Evolutionary conservation across 805 yeast species (phyloP), one percentile per base, ranked within the genome.

Genomic region (Peterozyma toletana): DNA sequence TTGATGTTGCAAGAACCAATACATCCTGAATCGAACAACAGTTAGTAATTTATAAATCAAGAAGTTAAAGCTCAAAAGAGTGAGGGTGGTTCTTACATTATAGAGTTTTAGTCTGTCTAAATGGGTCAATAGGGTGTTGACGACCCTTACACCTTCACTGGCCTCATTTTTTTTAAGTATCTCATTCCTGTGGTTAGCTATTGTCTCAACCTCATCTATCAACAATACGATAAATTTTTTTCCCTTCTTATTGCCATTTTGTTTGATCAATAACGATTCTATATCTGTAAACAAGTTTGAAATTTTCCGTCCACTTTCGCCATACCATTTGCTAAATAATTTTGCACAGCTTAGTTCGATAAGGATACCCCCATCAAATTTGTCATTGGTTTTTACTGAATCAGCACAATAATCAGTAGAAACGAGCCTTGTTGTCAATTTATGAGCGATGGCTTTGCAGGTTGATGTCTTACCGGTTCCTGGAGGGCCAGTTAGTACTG

Each of bases 391-490:
- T 31, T 31, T 31, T 31, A 31, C 9, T 5, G 13, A 13, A 13
- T 14, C 34, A 13, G 4, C 15, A 13, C 9, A 11, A 31, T 31
- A 31, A 30, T 15, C 18, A 3, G 9, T 10, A 7, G 14, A 11
- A 2, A 17, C 9, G n/a, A 33, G 43, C 15, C 66, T 47, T 10
- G 66, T 62, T 17, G 71, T 54, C 18, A 68, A 42, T 50, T 68
- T 70, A 33, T 69, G 73, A 30, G 70, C 59, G 6, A 69, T 38
- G 1, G 73, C 63, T 37, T 56, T 66, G 39, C 71, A 67, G 2
- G 67, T 41, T 2, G 68, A 62, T 1, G 73, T 67, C 51, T 69
- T 69, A 3, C 75, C 75, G 1, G 71, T 66, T 1, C 75, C 75
- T 3, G 75, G 71, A 5, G 72, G 68, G 0, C 75, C 75, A 50